Conservation (phyloP, 352 stramenopile genomes). For the Globisporangium irregulare region DNA sequence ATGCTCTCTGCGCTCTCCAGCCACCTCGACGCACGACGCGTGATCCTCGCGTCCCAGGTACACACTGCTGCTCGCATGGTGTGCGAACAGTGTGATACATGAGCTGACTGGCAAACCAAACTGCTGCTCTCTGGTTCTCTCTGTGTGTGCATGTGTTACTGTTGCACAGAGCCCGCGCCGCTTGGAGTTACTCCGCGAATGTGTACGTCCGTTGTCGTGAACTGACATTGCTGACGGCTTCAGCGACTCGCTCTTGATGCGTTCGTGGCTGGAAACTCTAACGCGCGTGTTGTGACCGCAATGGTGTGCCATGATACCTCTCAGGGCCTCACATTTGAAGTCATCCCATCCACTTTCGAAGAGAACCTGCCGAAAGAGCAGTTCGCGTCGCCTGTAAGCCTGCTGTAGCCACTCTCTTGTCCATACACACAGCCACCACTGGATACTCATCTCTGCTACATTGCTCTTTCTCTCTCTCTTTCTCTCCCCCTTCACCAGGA, state of each 20-base stretch:
- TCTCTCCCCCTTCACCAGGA: conserved; percentile 21
- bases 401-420: neutral
- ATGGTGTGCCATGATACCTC: neutral
- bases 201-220: conserved; percentile 31
- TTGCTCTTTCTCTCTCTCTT: neutral
- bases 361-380: conserved; percentile 74
- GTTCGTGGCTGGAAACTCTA: neutral
- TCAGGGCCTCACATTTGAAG: conserved; percentile 69
- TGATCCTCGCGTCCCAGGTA: conserved; percentile 75
- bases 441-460: neutral
- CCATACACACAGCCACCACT: neutral
- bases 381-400: conserved; percentile 52
- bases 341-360: conserved; percentile 81
- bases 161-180: conserved; percentile 60
- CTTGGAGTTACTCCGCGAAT: conserved; percentile 66
- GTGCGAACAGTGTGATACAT: neutral
- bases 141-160: neutral
- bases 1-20: conserved; percentile 53
- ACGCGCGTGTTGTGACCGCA: neutral
- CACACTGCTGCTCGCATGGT: neutral
- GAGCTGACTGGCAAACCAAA: neutral
- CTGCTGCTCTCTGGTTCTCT: neutral
- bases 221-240: neutral
- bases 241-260: neutral
- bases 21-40: conserved; percentile 45